Base-by-base conservation (phyloP, 148 eudicot species). In the Arctostaphylos glauca region DNA sequence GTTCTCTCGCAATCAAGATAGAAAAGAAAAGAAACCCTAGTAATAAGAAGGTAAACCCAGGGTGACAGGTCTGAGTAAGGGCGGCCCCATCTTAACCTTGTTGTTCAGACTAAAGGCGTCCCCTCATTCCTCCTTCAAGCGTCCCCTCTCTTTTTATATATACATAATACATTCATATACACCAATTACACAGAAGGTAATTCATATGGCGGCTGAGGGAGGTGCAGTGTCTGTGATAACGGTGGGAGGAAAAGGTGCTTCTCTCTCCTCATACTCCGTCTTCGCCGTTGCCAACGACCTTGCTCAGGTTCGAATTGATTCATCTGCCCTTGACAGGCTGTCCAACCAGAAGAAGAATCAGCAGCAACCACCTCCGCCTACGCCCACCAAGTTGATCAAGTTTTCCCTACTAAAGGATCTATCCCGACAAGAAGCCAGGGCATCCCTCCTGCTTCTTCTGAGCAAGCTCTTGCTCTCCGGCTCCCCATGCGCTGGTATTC, bases 201-300 rank as follows among this genome's bases (percentile, higher is more conserved):
- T 31, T 25, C 13, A 9, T 14, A 81, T 50, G 78, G 70, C 46
- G 90, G 86, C 88, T 9, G 87, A 74, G 70, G 84, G 41, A 54
- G 72, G 85, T 21, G 78, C 79, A 82, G 41, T 81, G 25, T 50
- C 88, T 38, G 83, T 83, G 77, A 82, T 91, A 50, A 90, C 91
- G 0, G 14, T 94, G 38, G 97, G 98, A 12, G 94, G 94, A 9
- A 92, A 91, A 86, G 96, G 94, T 8, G 78, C 89, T 23, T 84
- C 94, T n/a, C 89, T 95, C 53, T 81, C 94, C 43, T 81, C 98
- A 0, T 21, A 91, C 79, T 80, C 94, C 18, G 85, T 95, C 23
- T 91, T 89, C 87, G 86, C 84, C 8, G 74, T 90, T 16, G 90
- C 96, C 9, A 85, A 86, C 41, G 84, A 83, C 46, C 86, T 91